phyloP scores from a whole-genome alignment of 208 protist genomes.

The Novymonas esmeraldas region DNA sequence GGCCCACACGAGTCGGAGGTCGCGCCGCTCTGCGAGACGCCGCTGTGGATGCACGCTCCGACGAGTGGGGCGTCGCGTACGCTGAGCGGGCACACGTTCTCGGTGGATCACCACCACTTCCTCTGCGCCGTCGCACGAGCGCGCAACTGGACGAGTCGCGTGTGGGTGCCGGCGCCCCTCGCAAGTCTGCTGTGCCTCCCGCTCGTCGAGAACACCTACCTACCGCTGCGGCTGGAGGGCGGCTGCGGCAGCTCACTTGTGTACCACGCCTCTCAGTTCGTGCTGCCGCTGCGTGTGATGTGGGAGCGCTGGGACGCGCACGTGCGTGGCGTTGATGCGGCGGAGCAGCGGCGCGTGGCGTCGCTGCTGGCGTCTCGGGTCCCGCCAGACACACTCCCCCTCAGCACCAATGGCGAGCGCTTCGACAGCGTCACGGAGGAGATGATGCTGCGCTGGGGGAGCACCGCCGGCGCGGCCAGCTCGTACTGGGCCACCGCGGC shows the following conservation, averaged over 20 bases:
- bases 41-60: too few relatives aligned
- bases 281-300: conserved; percentile 18
- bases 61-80: conserved; percentile 14
- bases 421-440: conserved; percentile 42
- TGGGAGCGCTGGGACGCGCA: conserved; percentile 22
- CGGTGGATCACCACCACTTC: conserved; percentile 30
- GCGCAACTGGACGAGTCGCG: conserved; percentile 20
- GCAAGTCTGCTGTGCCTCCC: conserved; percentile 32
- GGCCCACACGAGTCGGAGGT: too few relatives aligned
- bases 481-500: conserved; percentile 69
- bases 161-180: conserved; percentile 57
- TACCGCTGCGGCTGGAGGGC: conserved; percentile 27
- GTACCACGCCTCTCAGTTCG: conserved; percentile 62
- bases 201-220: background rate
- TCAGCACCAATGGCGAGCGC: conserved; percentile 73
- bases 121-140: conserved; percentile 38
- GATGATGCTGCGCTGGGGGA: conserved; percentile 7
- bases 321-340: background rate
- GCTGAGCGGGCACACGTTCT: conserved; percentile 47
- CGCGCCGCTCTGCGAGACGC: too few relatives aligned
- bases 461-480: conserved; percentile 1
- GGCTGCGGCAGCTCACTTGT: conserved; percentile 33
- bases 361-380: background rate
- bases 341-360: background rate
- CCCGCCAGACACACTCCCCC: conserved; percentile 7